Conservation (phyloP, 1,139 yeast genomes). For the Ashbya aceris region DNA sequence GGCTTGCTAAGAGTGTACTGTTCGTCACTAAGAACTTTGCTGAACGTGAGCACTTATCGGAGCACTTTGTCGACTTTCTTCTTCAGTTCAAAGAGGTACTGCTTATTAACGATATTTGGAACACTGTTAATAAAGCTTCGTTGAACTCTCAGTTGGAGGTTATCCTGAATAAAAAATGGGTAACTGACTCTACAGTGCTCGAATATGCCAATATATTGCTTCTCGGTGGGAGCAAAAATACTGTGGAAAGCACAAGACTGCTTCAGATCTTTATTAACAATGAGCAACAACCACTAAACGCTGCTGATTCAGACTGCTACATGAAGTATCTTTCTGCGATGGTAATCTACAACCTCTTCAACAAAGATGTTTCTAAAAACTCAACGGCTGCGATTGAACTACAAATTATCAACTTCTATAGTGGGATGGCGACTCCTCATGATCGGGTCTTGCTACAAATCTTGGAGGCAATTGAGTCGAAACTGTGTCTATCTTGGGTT, state of each 20-base stretch:
- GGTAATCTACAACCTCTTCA: slow-evolving; percentile 38
- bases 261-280: slow-evolving; percentile 60
- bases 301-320: slow-evolving; percentile 17
- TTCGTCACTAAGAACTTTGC: slow-evolving; percentile 58
- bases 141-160: slow-evolving; percentile 66
- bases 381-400: slow-evolving; percentile 41
- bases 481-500: slow-evolving; percentile 47
- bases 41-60: slow-evolving; percentile 35
- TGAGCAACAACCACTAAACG: slow-evolving; percentile 32
- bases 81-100: slow-evolving; percentile 27
- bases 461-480: slow-evolving; percentile 48
- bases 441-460: slow-evolving; percentile 55
- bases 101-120: slow-evolving; percentile 35
- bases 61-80: slow-evolving; percentile 31
- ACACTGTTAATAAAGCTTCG: slow-evolving; percentile 38
- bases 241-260: slow-evolving; percentile 42
- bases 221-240: slow-evolving; percentile 31
- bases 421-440: slow-evolving; percentile 51
- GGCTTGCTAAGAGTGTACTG: slow-evolving; percentile 41
- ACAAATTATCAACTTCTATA: slow-evolving; percentile 42
- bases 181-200: slow-evolving; percentile 34
- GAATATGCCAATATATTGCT: slow-evolving; percentile 36
- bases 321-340: slow-evolving; percentile 38
- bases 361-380: slow-evolving; percentile 38
- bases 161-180: slow-evolving; percentile 44